Percentiles rank a stretch among this genome's conserved stretches.
phyloP scores from a whole-genome alignment of 2,329 filamentous ascomycete genomes.

The Xylaria multiplex region DNA sequence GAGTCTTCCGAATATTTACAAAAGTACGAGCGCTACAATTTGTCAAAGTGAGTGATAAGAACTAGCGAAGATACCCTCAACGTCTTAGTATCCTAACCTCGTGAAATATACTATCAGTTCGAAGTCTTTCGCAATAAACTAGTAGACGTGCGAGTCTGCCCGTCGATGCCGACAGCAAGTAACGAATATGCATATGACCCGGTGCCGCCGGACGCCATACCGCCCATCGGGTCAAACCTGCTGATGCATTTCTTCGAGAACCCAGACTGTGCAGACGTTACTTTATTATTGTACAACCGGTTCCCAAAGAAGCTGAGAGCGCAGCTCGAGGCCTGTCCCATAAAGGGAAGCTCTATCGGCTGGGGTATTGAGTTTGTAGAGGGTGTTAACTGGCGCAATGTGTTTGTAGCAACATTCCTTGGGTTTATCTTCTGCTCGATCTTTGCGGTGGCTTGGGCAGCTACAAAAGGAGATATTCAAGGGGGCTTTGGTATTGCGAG shows the following conservation, averaged over 20 bases:
- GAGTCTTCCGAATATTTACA: slow-evolving; percentile 1
- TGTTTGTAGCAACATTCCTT: slow-evolving; percentile 38
- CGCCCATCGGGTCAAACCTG: slow-evolving; percentile 43
- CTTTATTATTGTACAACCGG: slow-evolving; percentile 40
- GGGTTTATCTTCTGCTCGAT: slow-evolving; percentile 39
- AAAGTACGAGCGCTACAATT: slow-evolving; percentile 25
- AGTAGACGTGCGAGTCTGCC: slow-evolving; percentile 31
- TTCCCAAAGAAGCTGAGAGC: slow-evolving; percentile 44
- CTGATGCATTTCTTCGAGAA: slow-evolving; percentile 47
- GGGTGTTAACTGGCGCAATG: slow-evolving; percentile 39
- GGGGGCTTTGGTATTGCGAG: slow-evolving; percentile 45
- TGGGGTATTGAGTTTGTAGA: slow-evolving; percentile 47
- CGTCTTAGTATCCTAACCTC: not conserved
- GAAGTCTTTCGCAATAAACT: slow-evolving; percentile 36
- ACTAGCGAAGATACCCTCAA: not conserved
- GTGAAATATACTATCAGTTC: slow-evolving; percentile 27
- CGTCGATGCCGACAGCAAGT: slow-evolving; percentile 30
- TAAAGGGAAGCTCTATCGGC: slow-evolving; percentile 41
- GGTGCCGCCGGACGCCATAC: slow-evolving; percentile 41
- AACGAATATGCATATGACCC: slow-evolving; percentile 44
- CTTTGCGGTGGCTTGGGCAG: slow-evolving; percentile 41
- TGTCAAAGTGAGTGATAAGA: slow-evolving; percentile 24
- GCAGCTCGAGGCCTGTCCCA: slow-evolving; percentile 40
- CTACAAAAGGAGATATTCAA: slow-evolving; percentile 41
- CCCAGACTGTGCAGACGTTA: slow-evolving; percentile 41